Conservation (phyloP, 1,284 basidiomycete species). For the Hymenochaete sp. region DNA sequence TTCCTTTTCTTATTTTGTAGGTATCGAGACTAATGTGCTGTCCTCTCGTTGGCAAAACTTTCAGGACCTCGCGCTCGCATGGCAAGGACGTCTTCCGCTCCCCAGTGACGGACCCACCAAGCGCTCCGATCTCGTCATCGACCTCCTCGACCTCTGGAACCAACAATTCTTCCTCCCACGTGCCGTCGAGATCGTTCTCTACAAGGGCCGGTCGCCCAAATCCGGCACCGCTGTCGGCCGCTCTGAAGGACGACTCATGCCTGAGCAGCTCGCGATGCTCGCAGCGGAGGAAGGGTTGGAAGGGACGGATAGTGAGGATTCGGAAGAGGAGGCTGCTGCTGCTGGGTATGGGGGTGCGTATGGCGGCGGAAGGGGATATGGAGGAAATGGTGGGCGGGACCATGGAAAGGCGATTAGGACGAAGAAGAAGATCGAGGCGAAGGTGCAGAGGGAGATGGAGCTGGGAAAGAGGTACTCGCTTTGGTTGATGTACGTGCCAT, state of each 20-base stretch:
- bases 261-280: constrained; percentile 3
- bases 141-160: constrained; percentile 73
- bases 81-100: constrained; percentile 63
- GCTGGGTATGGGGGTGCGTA: constrained; percentile 28
- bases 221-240: constrained; percentile 50
- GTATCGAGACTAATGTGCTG: constrained; percentile 8
- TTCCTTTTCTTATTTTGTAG: constrained; percentile 4
- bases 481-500: constrained; percentile 48
- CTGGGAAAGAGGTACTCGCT: constrained; percentile 49
- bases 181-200: constrained; percentile 63
- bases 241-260: constrained; percentile 44
- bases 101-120: constrained; percentile 42
- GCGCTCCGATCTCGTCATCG: constrained; percentile 50
- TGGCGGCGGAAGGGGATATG: constrained; percentile 28
- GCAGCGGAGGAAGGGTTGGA: constrained; percentile 28
- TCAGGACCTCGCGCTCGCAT: constrained; percentile 62
- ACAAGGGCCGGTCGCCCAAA: constrained; percentile 64
- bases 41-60: constrained; percentile 2
- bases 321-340: constrained; percentile 11
- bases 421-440: constrained; percentile 46
- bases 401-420: constrained; percentile 31
- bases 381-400: constrained; percentile 30
- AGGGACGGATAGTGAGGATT: constrained; percentile 27
- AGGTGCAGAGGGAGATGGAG: constrained; percentile 52
- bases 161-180: constrained; percentile 60